Base-by-base conservation (phyloP, 164 flowering plant genomes). In the Piper longum region DNA sequence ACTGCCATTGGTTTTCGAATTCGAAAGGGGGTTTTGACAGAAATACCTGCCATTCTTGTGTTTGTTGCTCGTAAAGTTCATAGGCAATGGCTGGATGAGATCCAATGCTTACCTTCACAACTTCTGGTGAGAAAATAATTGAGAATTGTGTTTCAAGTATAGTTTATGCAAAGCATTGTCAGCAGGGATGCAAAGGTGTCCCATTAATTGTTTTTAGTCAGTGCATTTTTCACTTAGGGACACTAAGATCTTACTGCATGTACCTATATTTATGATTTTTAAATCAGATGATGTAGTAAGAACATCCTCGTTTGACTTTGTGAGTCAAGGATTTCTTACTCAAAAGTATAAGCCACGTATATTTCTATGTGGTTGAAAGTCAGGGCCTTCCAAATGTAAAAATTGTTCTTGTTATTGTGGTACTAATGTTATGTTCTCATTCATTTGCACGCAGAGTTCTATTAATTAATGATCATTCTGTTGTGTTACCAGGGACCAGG, bases 1-100 rank as follows among this genome's bases (percentile, higher is more conserved):
- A 88, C 98, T 0, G 98, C 98, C 56, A 77, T 91, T 68, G 98
- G 98, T 40, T 86, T 88, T 72, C 81, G 98, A 7, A 91, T 91
- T 59, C 79, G 81, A 54, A 72, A 66, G 62, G 98, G 96, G 62
- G 68, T 75, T 13, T 73, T 91, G 77, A 91, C 98, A 7, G 83
- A 85, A 57, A 80, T 80, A 69, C 97, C 97, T 18, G 97, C 97
- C 44, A 88, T 91, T 74, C 89, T 91, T 70, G 96, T 91, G 48
- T 91, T 91, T 74, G 98, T 91, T 72, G 91, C 91, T 13, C 83
- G 87, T 7, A 91, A 91, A 76, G 95, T 88, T 67, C 88, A 88
- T 55, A 74, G 83, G 73, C 88, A 87, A 69, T 91, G 98, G 96
- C 93, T 91, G 51, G 82, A 63, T 74, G 87, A 73, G 58, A 62